Evolutionary conservation across 306 rosid genomes (phyloP).

Genomic region (Sicyos baderoa): DNA sequence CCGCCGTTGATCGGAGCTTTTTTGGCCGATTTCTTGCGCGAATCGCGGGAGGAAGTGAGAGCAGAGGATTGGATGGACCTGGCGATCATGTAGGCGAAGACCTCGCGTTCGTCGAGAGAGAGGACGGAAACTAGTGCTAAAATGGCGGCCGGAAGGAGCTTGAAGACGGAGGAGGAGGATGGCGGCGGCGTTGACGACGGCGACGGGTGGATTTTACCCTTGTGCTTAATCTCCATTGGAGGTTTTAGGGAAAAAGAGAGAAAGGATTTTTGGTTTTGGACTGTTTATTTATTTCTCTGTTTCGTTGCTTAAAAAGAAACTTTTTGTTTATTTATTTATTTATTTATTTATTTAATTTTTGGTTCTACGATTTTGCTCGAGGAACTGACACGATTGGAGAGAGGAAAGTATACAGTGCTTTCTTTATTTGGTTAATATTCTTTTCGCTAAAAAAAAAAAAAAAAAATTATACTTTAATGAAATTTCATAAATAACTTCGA

Average conservation of each 20-base stretch:
- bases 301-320: background rate
- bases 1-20: slow-evolving; percentile 17
- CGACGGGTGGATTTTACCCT: slow-evolving; percentile 52
- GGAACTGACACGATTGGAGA: background rate
- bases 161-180: slow-evolving; percentile 24
- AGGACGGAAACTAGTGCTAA: slow-evolving; percentile 36
- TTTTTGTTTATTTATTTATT: background rate
- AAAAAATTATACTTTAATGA: too few relatives aligned
- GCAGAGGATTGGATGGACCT: slow-evolving; percentile 34
- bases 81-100: slow-evolving; percentile 49
- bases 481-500: too few relatives aligned
- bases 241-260: slow-evolving; percentile 25
- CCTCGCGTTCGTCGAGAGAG: slow-evolving; percentile 48
- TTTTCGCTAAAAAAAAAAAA: too few relatives aligned
- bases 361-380: background rate
- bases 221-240: slow-evolving; percentile 46
- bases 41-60: slow-evolving; percentile 9
- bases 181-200: slow-evolving; percentile 19
- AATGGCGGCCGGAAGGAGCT: slow-evolving; percentile 48
- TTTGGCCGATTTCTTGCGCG: slow-evolving; percentile 26
- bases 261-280: background rate
- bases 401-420: background rate
- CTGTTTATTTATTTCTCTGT: background rate
- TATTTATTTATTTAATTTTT: background rate
- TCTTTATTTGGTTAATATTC: too few relatives aligned